Evolutionary conservation across 1,284 basidiomycete genomes (phyloP), one percentile per base, ranked within the genome.

Genomic region (Cryptococcus maquisensis): DNA sequence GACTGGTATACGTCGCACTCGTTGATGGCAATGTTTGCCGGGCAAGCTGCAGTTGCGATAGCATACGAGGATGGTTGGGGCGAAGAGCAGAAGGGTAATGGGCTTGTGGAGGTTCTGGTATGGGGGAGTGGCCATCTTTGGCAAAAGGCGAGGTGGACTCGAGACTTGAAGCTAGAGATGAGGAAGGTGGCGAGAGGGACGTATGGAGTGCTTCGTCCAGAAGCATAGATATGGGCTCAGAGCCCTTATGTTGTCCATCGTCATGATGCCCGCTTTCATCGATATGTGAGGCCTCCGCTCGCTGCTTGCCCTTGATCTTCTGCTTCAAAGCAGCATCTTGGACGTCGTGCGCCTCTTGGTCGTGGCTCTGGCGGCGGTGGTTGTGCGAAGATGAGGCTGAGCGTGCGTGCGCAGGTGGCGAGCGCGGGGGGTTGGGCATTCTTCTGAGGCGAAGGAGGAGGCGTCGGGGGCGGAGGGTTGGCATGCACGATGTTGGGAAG

Each of bases 161-260:
- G 21, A 62, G 52, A 20, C 59, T 63, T 9, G 59, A 52, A 5
- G 58, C 50, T 39, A 52, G 48, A 3, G 56, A 53, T 41, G 28
- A 32, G 28, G 28, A 32, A 32, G 52, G 43, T 32, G 49, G 55
- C 2, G 61, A 56, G n/a, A 72, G 49, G 1, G 63, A 61, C 1
- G 68, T 69, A 18, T 55, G 39, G 7, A 72, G 54, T 7, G 71
- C 69, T 42, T 73, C 71, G 51, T 65, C 51, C 37, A 69, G 37
- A 50, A 56, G 55, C 12, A 54, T 51, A n/a, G 57, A 36, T 6
- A 59, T 47, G 4, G 54, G 50, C 38, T 52, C 50, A 26, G 56
- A 32, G 18, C 24, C 24, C 46, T 41, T 21, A 28, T 15, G 20
- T 32, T 42, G 21, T 32, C 39, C 23, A n/a, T 50, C 16, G 13